Percentiles rank a stretch among this genome's conserved stretches.
Evolutionary conservation across 257 asterid genomes (phyloP).

Genomic region (Petunia axillaris): DNA sequence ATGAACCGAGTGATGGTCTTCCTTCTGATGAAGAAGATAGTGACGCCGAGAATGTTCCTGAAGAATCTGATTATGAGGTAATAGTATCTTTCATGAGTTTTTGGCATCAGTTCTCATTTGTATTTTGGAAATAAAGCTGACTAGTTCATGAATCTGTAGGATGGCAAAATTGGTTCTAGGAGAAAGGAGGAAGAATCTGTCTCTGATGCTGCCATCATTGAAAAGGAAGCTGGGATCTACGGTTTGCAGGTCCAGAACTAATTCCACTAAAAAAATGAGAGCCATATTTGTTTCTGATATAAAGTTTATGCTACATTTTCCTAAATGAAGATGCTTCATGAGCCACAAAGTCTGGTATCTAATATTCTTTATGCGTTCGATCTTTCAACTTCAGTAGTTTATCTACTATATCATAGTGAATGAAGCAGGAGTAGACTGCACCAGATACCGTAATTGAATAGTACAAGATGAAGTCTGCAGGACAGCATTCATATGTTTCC

Average conservation of each 20-base stretch:
- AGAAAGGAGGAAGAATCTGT: constrained; percentile 44
- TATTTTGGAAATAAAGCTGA: constrained; percentile 22
- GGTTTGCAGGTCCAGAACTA: constrained; percentile 73
- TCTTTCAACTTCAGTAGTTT: constrained; percentile 20
- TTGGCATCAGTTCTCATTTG: constrained; percentile 3
- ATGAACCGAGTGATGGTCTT: constrained; percentile 45
- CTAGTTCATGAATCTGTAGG: constrained; percentile 43
- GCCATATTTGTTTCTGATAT: background rate
- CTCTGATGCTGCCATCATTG: constrained; percentile 63
- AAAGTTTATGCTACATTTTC: background rate
- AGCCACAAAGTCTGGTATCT: background rate
- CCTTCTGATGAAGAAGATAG: constrained; percentile 53
- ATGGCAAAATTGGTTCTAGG: constrained; percentile 43
- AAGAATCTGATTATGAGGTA: constrained; percentile 58
- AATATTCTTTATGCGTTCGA: background rate
- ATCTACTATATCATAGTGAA: constrained; percentile 5
- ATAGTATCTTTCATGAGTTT: constrained; percentile 26
- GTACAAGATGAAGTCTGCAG: background rate
- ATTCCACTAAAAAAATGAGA: background rate
- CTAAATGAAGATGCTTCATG: background rate
- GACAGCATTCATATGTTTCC: background rate
- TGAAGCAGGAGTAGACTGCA: background rate
- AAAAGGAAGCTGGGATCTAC: constrained; percentile 71
- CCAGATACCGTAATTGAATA: background rate
- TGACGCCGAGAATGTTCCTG: constrained; percentile 42